Percentiles rank a stretch among this genome's conserved stretches.
phyloP scores from a whole-genome alignment of 2,329 filamentous ascomycete genomes.

The Endothia cerciana region DNA sequence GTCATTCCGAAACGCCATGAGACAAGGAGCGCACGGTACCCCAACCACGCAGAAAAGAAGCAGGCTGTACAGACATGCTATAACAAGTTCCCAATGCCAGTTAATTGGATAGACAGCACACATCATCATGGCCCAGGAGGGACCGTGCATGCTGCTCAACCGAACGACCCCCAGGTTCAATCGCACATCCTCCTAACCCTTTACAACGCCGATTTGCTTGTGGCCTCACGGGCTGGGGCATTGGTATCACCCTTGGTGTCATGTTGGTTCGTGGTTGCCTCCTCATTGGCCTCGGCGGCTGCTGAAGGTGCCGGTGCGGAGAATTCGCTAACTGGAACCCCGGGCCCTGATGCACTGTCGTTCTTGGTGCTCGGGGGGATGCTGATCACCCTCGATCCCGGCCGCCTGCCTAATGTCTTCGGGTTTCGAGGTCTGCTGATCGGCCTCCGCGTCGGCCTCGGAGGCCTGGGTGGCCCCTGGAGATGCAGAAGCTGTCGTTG shows the following conservation, averaged over 20 bases:
- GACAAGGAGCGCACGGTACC: no score
- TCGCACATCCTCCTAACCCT: no score
- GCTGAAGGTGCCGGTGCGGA: not conserved
- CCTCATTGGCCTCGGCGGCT: not conserved
- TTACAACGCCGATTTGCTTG: constrained; percentile 17
- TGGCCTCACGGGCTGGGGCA: not conserved
- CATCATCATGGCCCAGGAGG: not conserved
- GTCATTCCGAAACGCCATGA: no score
- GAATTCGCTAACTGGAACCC: not conserved
- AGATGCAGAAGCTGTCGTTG: not conserved
- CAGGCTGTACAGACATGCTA: not conserved
- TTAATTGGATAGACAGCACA: not conserved
- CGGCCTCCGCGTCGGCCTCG: not conserved
- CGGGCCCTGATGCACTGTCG: not conserved
- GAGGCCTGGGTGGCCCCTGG: not conserved
- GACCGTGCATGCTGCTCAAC: no score
- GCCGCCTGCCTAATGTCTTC: not conserved
- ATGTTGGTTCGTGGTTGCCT: not conserved
- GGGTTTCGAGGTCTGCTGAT: not conserved
- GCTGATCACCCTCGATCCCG: not conserved
- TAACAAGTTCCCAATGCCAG: not conserved
- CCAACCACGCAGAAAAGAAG: not conserved
- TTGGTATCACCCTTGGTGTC: not conserved
- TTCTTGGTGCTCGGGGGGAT: not conserved
- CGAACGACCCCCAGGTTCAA: no score